These are phyloP conservation scores for Phaeosphaeria sp. DNA, from an alignment of 2,329 filamentous ascomycete species.

Conservation along the genomic window DNA sequence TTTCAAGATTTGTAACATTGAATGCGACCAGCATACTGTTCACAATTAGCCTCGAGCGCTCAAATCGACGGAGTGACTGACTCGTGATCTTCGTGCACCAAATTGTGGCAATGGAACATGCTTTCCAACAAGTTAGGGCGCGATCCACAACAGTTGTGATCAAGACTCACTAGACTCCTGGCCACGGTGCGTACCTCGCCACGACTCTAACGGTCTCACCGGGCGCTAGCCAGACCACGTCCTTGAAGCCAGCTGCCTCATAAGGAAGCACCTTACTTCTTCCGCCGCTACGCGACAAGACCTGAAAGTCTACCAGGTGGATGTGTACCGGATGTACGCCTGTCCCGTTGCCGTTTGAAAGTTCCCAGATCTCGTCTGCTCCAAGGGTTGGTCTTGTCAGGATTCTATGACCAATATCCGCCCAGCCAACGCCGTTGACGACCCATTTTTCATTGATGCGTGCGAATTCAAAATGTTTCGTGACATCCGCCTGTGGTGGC, in stretches of 20 bases:
- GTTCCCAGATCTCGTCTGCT: constrained; percentile 44
- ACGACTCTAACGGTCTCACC: constrained; percentile 50
- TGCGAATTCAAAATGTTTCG: constrained; percentile 39
- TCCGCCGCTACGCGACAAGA: constrained; percentile 57
- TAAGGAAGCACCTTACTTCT: constrained; percentile 56
- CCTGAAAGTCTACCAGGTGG: constrained; percentile 65
- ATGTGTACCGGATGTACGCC: constrained; percentile 64
- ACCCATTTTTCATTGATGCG: constrained; percentile 38
- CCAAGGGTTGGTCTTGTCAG: constrained; percentile 42
- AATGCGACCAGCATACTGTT: constrained; percentile 51
- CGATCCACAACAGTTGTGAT: neutral
- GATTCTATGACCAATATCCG: constrained; percentile 40
- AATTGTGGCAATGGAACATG: constrained; percentile 56
- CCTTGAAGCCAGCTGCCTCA: constrained; percentile 63
- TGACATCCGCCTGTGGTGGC: constrained; percentile 21
- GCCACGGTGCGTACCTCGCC: constrained; percentile 44
- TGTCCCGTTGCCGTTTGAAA: constrained; percentile 57
- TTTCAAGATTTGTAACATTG: constrained; percentile 49
- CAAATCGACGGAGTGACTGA: constrained; percentile 13
- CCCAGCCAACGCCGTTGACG: constrained; percentile 45
- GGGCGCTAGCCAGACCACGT: constrained; percentile 62
- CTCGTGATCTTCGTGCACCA: constrained; percentile 55
- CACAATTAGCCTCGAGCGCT: constrained; percentile 7
- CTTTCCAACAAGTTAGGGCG: constrained; percentile 3
- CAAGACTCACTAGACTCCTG: constrained; percentile 53